Evolutionary conservation across 805 yeast species (phyloP).

Genomic region (Lipomyces yamanashiensis): DNA sequence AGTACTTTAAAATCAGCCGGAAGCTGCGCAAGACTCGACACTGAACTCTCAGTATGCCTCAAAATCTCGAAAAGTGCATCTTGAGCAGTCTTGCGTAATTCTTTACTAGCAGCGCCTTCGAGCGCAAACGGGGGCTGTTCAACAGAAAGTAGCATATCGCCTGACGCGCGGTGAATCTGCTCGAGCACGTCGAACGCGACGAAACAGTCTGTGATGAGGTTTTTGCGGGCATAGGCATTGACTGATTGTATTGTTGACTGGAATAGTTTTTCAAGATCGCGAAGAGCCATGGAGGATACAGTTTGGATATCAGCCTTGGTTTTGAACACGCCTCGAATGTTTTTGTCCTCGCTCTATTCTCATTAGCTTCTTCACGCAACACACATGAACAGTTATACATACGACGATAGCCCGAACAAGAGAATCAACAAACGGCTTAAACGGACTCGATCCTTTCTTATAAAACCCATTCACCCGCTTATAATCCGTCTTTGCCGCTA

Average conservation of each 20-base stretch:
- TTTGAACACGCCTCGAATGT: slow-evolving; percentile 20
- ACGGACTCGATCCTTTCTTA: slow-evolving; percentile 26
- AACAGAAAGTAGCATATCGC: slow-evolving; percentile 40
- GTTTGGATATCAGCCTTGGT: slow-evolving; percentile 11
- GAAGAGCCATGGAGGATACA: slow-evolving; percentile 29
- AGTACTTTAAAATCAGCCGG: slow-evolving; percentile 74
- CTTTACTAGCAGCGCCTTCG: slow-evolving; percentile 34
- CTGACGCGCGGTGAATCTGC: slow-evolving; percentile 47
- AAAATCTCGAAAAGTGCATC: slow-evolving; percentile 62
- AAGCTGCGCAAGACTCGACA: slow-evolving; percentile 52
- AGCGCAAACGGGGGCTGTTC: slow-evolving; percentile 30
- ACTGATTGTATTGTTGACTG: slow-evolving; percentile 33
- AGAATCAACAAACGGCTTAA: slow-evolving; percentile 14
- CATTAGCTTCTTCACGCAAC: background rate
- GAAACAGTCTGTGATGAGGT: slow-evolving; percentile 55
- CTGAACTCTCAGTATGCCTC: slow-evolving; percentile 58
- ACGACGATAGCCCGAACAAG: slow-evolving; percentile 14
- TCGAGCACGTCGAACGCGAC: slow-evolving; percentile 65
- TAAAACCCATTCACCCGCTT: slow-evolving; percentile 27
- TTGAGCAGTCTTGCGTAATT: slow-evolving; percentile 39
- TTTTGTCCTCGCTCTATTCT: slow-evolving; percentile 15
- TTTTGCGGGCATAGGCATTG: slow-evolving; percentile 45
- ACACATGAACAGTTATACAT: slow-evolving; percentile 6
- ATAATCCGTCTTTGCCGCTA: slow-evolving; percentile 11
- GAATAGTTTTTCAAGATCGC: slow-evolving; percentile 37